Percentiles rank a stretch among this genome's conserved stretches.
These are phyloP conservation scores for Xanthoconium stramineum DNA, from an alignment of 768 basidiomycete genomes.

Conservation along the genomic window DNA sequence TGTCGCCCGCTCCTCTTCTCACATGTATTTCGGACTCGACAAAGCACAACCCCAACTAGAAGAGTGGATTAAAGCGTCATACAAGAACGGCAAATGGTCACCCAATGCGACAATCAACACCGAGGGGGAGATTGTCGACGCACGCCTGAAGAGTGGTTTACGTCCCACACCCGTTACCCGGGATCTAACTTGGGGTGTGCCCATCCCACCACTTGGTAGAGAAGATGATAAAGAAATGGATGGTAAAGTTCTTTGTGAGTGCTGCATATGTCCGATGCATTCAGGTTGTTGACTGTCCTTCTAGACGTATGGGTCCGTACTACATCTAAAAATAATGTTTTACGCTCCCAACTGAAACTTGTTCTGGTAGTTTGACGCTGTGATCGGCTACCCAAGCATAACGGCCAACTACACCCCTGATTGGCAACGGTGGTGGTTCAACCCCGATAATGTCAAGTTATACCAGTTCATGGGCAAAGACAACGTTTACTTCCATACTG, in stretches of 20 bases:
- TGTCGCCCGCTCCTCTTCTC: conserved; percentile 71
- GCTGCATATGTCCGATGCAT: neutral
- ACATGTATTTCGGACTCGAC: conserved; percentile 91
- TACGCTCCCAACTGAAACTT: neutral
- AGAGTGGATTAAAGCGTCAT: conserved; percentile 82
- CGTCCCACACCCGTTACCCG: conserved; percentile 89
- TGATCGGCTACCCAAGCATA: conserved; percentile 95
- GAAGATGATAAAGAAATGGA: conserved; percentile 83
- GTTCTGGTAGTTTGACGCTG: conserved; percentile 82
- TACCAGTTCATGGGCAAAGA: conserved; percentile 99
- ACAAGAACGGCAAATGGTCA: conserved; percentile 86
- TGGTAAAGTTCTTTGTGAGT: conserved; percentile 93
- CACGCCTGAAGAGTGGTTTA: conserved; percentile 80
- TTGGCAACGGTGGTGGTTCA: conserved; percentile 98
- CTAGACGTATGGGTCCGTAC: conserved; percentile 88
- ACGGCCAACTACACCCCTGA: conserved; percentile 92
- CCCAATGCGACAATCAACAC: conserved; percentile 86
- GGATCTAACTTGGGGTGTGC: conserved; percentile 95
- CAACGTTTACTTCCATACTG: conserved; percentile 97
- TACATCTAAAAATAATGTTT: neutral
- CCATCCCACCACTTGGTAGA: conserved; percentile 71
- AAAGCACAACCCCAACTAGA: conserved; percentile 77
- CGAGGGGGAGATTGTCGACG: conserved; percentile 87
- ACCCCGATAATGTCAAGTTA: conserved; percentile 81
- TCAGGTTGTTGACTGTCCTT: conserved; percentile 1